These are phyloP conservation scores for Trichoderma reesei DNA, from an alignment of 495 filamentous ascomycete species.

Conservation along the genomic window DNA sequence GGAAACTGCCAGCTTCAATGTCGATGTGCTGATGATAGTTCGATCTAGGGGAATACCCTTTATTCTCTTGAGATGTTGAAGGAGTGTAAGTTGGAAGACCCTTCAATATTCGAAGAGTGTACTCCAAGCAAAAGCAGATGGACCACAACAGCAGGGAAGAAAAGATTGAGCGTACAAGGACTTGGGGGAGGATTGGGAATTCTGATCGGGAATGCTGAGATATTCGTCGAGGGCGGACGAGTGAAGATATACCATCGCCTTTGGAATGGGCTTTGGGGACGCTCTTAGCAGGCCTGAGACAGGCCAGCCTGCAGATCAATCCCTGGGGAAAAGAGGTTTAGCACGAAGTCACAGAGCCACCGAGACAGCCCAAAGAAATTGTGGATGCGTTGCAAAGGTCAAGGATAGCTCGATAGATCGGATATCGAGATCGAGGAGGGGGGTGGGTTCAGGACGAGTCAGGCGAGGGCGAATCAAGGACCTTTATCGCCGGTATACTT, in stretches of 20 bases:
- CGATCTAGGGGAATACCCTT: conserved; percentile 14
- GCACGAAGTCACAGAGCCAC: background rate
- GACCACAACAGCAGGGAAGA: background rate
- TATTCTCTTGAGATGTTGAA: conserved; percentile 16
- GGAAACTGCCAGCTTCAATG: background rate
- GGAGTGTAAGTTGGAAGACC: background rate
- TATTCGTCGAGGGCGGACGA: background rate
- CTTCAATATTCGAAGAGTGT: background rate
- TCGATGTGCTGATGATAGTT: conserved; percentile 7
- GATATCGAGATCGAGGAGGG: background rate
- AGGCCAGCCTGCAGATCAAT: conserved; percentile 8
- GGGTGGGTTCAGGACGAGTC: background rate
- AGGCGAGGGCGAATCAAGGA: background rate
- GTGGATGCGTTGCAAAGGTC: conserved; percentile 1
- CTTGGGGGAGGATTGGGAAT: background rate
- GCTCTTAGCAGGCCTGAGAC: conserved; percentile 8
- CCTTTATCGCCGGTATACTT: background rate
- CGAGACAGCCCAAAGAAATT: background rate
- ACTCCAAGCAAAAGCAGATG: conserved; percentile 9
- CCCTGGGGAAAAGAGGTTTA: background rate
- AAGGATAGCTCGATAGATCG: conserved; percentile 4
- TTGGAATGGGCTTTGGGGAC: conserved; percentile 1
- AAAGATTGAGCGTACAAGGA: background rate
- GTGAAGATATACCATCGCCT: conserved; percentile 9
- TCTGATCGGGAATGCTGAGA: conserved; percentile 6